Evolutionary conservation across 208 protist species (phyloP), one percentile per base, ranked within the genome.

Genomic region (Vickermania spadyakhi): DNA sequence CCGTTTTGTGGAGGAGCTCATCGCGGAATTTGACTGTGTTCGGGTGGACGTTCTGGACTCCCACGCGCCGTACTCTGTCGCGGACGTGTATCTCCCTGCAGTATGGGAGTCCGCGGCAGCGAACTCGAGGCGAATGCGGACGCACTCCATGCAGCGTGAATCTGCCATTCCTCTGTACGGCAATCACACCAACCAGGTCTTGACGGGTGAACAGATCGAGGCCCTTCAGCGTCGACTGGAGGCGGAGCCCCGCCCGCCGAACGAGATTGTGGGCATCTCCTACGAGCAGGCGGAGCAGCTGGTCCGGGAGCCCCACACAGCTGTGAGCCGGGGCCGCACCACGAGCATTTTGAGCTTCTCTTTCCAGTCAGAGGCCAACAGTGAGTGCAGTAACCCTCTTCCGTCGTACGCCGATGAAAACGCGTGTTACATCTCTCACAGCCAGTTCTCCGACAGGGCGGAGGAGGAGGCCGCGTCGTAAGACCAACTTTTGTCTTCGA

Each of bases 61-160:
- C 7, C 56, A 57, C 22, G 14, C 21, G 51, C 58, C 30, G 22
- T 67, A 60, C 31, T 21, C 51, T 5, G 56, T 52, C 21, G 11
- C 57, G 1, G 54, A 27, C 42, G 68, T 58, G 52, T 55, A 60
- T 55, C 60, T 72, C 36, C 68, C 68, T 26, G 50, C 18, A n/a
- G 63, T 68, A 59, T 78, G 72, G 72, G 56, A 51, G 23, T 63
- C 62, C 2, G 69, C 72, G 49, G 42, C 52, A 21, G 36, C 7
- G 36, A 45, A 45, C 36, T n/a, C 36, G 36, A 7, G 36, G 11
- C 36, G 36, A 18, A 7, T 45, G 7, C 36, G 36, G 36, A 45
- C 36, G 36, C 36, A 18, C 36, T 45, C 36, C 36, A 45, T 18
- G 18, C 36, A 45, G 36, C 7, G 36, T 18, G 36, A 45, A 45